Evolutionary conservation across 179 eudicot species (phyloP).

Genomic region (Spinacia oleracea): DNA sequence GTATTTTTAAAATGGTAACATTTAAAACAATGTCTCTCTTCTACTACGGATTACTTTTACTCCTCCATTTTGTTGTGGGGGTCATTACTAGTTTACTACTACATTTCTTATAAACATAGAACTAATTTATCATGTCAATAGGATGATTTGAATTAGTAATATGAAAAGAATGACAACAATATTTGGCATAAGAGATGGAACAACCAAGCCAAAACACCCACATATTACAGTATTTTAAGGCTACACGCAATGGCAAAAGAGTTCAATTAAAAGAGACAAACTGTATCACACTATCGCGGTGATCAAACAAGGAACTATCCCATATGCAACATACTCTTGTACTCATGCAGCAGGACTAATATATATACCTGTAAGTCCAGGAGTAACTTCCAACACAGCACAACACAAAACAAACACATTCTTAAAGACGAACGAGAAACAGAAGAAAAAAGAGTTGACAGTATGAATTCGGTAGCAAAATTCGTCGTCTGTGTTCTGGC

Average conservation of each 20-base stretch:
- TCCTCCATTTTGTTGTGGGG: no score
- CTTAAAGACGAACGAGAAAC: not conserved
- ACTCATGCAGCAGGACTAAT: not conserved
- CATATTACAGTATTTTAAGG: not conserved
- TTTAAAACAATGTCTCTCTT: no score
- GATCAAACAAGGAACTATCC: conserved; percentile 13
- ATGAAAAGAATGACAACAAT: no score
- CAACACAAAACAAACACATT: not conserved
- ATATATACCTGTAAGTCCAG: not conserved
- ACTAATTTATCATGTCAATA: no score
- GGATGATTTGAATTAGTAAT: no score
- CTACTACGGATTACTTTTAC: no score
- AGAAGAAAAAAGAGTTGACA: not conserved
- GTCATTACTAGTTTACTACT: no score
- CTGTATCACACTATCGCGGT: conserved; percentile 13
- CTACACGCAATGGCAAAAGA: conserved; percentile 7
- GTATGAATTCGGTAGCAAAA: conserved; percentile 1
- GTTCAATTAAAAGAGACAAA: not conserved
- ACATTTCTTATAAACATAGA: no score
- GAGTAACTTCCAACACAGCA: not conserved
- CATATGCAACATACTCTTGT: conserved; percentile 6
- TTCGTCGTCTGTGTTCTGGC: not conserved
- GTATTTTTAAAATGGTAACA: no score
- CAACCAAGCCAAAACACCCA: not conserved
- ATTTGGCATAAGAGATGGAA: not conserved